Evolutionary conservation across 2,329 filamentous ascomycete genomes (phyloP).

Genomic region (Conoideocrella luteorostrata): DNA sequence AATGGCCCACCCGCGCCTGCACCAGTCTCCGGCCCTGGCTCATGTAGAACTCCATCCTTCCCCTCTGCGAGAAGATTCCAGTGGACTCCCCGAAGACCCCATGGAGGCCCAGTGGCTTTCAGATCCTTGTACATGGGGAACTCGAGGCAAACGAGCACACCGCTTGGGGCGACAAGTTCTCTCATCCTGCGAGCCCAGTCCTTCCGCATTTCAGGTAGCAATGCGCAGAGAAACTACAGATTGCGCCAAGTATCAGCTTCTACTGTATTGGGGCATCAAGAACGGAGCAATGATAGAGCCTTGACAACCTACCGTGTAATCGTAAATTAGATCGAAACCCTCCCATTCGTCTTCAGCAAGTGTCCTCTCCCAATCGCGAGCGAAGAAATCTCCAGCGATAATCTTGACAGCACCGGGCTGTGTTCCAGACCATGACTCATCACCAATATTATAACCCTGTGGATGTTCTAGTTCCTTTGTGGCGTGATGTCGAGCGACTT

Average conservation of each 20-base stretch:
- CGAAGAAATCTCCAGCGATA: slow-evolving; percentile 6
- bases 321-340: slow-evolving; percentile 8
- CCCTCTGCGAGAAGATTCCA: slow-evolving; percentile 8
- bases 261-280: no score
- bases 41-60: slow-evolving; percentile 3
- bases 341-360: neutral
- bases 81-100: slow-evolving; percentile 6
- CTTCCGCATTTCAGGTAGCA: slow-evolving; percentile 6
- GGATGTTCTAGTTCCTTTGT: slow-evolving; percentile 1
- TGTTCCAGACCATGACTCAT: neutral
- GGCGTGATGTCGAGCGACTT: slow-evolving; percentile 2
- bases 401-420: slow-evolving; percentile 3
- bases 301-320: slow-evolving; percentile 4
- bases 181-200: slow-evolving; percentile 6
- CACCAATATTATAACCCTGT: slow-evolving; percentile 2
- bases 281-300: no score
- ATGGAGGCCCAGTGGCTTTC: slow-evolving; percentile 7
- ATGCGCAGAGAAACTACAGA: slow-evolving; percentile 6
- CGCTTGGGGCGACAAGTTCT: slow-evolving; percentile 1
- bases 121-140: slow-evolving; percentile 10
- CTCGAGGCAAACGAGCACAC: slow-evolving; percentile 5
- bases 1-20: neutral
- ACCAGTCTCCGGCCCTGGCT: neutral
- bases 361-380: slow-evolving; percentile 1
- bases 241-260: no score